These are phyloP conservation scores for Umbelopsis sp. DNA, from an alignment of 192 early-diverging fungal species.

Conservation along the genomic window DNA sequence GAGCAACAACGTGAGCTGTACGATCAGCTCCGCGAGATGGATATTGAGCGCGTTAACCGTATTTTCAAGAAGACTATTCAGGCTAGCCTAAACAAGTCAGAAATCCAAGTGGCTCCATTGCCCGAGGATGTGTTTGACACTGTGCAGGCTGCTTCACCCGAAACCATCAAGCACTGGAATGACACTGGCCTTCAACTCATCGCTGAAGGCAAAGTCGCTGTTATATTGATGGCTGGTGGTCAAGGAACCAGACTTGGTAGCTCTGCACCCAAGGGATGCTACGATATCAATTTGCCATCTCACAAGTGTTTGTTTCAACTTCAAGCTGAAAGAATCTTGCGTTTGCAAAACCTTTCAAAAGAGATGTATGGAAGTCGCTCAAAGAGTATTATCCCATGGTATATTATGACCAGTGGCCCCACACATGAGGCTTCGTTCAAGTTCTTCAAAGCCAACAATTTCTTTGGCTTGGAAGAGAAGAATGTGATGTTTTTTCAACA, in stretches of 20 bases:
- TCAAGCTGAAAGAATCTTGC: conserved; percentile 87
- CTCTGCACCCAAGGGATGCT: conserved; percentile 85
- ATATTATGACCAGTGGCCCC: conserved; percentile 97
- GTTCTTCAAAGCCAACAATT: conserved; percentile 81
- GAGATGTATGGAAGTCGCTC: neutral
- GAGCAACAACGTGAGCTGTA: conserved; percentile 59
- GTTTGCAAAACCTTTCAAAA: conserved; percentile 69
- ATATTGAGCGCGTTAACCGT: conserved; percentile 72
- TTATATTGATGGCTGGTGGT: conserved; percentile 90
- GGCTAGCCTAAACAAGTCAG: conserved; percentile 28
- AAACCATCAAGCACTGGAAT: conserved; percentile 62
- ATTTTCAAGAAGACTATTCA: conserved; percentile 71
- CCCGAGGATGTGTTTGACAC: conserved; percentile 62
- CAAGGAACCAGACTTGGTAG: conserved; percentile 82
- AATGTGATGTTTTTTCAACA: conserved; percentile 98
- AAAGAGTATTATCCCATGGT: conserved; percentile 84
- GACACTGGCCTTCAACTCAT: conserved; percentile 73
- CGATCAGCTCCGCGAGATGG: conserved; percentile 66
- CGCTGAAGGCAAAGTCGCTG: conserved; percentile 79
- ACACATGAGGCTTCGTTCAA: conserved; percentile 77
- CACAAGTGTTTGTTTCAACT: conserved; percentile 87
- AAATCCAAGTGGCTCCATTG: conserved; percentile 62
- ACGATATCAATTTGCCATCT: conserved; percentile 88
- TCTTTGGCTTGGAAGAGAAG: conserved; percentile 83
- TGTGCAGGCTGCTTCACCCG: conserved; percentile 41